Percentiles rank a stretch among this genome's conserved stretches.
Evolutionary conservation across 306 rosid species (phyloP).

Genomic region (Amphicarpaea edgeworthii): DNA sequence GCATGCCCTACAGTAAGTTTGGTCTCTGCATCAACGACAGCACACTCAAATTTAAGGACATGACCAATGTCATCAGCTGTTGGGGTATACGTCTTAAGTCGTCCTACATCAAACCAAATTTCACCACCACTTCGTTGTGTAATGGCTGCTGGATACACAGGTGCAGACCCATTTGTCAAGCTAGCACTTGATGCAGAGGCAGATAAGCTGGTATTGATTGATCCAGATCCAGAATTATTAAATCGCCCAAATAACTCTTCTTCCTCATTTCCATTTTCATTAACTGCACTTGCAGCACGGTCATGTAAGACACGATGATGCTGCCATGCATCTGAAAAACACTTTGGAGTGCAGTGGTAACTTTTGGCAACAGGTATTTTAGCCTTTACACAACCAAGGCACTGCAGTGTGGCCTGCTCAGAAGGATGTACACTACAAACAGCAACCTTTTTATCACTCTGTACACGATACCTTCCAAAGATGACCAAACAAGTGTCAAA

Average conservation of each 20-base stretch:
- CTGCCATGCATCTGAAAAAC: slow-evolving; percentile 99
- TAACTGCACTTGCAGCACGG: slow-evolving; percentile 95
- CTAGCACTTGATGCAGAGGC: slow-evolving; percentile 67
- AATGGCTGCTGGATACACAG: slow-evolving; percentile 81
- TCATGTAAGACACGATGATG: slow-evolving; percentile 99
- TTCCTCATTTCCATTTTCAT: slow-evolving; percentile 94
- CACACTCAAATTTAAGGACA: slow-evolving; percentile 97
- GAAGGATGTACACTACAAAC: slow-evolving; percentile 96
- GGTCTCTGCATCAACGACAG: slow-evolving; percentile 83
- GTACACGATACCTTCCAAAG: slow-evolving; percentile 88
- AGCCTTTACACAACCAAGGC: slow-evolving; percentile 93
- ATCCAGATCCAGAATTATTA: slow-evolving; percentile 76
- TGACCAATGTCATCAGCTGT: slow-evolving; percentile 95
- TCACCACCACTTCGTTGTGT: slow-evolving; percentile 91
- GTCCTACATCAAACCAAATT: slow-evolving; percentile 98
- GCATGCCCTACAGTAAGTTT: slow-evolving; percentile 73
- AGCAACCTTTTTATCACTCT: slow-evolving; percentile 90
- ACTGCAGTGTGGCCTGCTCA: slow-evolving; percentile 97
- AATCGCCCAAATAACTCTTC: slow-evolving; percentile 91
- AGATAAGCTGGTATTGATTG: slow-evolving; percentile 66
- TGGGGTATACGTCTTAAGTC: slow-evolving; percentile 86
- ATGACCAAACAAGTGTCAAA: slow-evolving; percentile 29
- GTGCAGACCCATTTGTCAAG: slow-evolving; percentile 86
- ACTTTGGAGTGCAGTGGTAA: slow-evolving; percentile 94
- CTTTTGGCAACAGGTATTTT: slow-evolving; percentile 92